Evolutionary conservation across 345 rosid genomes (phyloP), one percentile per base, ranked within the genome.

Genomic region (Hibiscus mutabilis): DNA sequence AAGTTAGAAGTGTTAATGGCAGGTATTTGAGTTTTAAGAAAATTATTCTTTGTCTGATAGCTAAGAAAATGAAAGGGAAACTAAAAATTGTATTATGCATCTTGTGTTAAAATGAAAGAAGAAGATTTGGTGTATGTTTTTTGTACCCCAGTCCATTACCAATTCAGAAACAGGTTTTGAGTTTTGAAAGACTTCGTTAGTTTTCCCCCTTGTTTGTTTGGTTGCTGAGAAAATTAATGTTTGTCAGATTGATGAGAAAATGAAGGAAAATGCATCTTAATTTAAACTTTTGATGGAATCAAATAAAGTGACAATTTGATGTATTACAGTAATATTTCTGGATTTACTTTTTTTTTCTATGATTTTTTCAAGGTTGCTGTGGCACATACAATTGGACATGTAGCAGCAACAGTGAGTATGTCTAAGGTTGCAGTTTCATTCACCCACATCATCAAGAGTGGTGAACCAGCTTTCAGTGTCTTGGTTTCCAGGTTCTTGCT

Each of bases 341-440:
- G 24, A 10, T 57, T 59, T 73, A 10, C 68, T 68, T 57, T 74
- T 53, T 53, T 61, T 1, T 68, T 46, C 52, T 74, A 66, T 67
- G 59, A 74, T 61, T 2, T 51, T 61, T 2, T 51, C 15, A 60
- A 95, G 99, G 99, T 95, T 84, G 99, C 99, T 42, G 93, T 95
- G 82, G 99, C 99, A 21, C 99, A 95, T 64, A 90, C 99, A 64
- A 92, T 95, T 69, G 99, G 99, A 75, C 99, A 95, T 81, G 99
- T 95, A 63, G 99, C 99, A 44, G 99, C 99, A 57, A 95, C 99
- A 0, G 99, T 95, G 79, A 95, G 99, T 69, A 95, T 95, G 98
- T 95, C 99, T 16, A 95, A 95, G 85, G 99, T 95, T 76, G 99
- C 99, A 15, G 99, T 95, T 55, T 95, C 99, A 2, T 95, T 95